Percentiles rank a stretch among this genome's conserved stretches.
Evolutionary conservation across 768 basidiomycete species (phyloP).

Genomic region (Auricularia auricula-judae): DNA sequence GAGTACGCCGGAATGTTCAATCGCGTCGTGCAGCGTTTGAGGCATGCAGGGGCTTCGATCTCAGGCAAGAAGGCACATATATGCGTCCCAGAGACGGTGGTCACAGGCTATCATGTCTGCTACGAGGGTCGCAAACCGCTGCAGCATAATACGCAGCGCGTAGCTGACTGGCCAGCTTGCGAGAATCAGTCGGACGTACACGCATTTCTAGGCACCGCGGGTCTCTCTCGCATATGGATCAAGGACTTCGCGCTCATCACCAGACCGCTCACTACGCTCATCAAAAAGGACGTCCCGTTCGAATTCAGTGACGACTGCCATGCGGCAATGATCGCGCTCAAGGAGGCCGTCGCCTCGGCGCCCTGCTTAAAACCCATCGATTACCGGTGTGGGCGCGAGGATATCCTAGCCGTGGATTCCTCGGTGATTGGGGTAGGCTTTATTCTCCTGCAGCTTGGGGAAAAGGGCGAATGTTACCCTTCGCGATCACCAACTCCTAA

Average conservation of each 20-base stretch:
- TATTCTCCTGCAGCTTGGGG: too few species aligned
- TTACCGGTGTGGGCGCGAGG: too few species aligned
- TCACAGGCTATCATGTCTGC: constrained; percentile 30
- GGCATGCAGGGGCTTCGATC: constrained; percentile 15
- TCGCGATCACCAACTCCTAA: too few species aligned
- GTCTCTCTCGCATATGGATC: constrained; percentile 15
- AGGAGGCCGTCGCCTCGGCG: too few species aligned
- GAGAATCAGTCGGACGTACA: constrained; percentile 14
- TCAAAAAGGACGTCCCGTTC: constrained; percentile 18
- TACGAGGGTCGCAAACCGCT: constrained; percentile 23
- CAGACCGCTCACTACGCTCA: constrained; percentile 11
- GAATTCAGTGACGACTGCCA: neutral
- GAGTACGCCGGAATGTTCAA: constrained; percentile 28
- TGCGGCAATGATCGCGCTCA: too few species aligned
- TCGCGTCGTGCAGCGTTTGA: constrained; percentile 21
- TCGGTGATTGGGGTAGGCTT: too few species aligned
- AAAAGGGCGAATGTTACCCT: too few species aligned
- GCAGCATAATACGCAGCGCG: constrained; percentile 14
- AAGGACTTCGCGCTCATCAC: constrained; percentile 13
- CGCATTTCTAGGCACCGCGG: constrained; percentile 16
- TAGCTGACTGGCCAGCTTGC: constrained; percentile 14
- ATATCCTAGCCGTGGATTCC: too few species aligned
- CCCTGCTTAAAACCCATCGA: too few species aligned
- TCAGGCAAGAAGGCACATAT: constrained; percentile 25
- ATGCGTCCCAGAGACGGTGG: constrained; percentile 15